Evolutionary conservation across 2,329 filamentous ascomycete species (phyloP).

Genomic region (Gaeumannomyces tritici): DNA sequence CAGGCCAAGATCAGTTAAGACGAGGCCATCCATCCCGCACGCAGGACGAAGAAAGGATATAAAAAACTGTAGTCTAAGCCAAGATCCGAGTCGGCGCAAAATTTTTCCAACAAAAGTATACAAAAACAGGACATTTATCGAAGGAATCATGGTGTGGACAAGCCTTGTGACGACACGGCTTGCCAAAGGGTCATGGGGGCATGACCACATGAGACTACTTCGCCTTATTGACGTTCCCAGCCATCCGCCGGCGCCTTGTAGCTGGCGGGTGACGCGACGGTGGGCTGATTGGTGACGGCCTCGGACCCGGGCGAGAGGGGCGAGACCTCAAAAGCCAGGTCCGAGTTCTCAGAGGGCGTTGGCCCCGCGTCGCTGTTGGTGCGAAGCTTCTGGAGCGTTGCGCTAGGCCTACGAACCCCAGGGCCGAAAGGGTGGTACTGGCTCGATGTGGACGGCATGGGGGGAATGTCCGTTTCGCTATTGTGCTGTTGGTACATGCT

Average conservation of each 20-base stretch:
- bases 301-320: not conserved
- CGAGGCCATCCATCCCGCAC: not conserved
- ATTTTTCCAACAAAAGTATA: not conserved
- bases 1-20: not conserved
- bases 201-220: too few relatives aligned
- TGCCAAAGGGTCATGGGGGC: too few relatives aligned
- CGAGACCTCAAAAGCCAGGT: not conserved
- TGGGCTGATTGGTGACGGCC: not conserved
- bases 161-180: too few relatives aligned
- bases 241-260: not conserved
- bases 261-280: not conserved
- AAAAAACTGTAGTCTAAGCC: too few relatives aligned
- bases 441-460: not conserved
- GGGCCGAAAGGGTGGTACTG: not conserved
- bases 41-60: too few relatives aligned
- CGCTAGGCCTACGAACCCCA: not conserved
- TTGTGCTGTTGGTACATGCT: not conserved
- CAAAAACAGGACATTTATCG: not conserved
- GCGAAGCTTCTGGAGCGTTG: not conserved
- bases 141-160: too few relatives aligned
- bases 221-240: not conserved
- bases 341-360: not conserved
- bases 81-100: not conserved
- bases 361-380: not conserved
- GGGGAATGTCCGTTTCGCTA: not conserved